Conservation (phyloP, 192 early-diverging fungal genomes). For the Chytriomyces confervae region DNA sequence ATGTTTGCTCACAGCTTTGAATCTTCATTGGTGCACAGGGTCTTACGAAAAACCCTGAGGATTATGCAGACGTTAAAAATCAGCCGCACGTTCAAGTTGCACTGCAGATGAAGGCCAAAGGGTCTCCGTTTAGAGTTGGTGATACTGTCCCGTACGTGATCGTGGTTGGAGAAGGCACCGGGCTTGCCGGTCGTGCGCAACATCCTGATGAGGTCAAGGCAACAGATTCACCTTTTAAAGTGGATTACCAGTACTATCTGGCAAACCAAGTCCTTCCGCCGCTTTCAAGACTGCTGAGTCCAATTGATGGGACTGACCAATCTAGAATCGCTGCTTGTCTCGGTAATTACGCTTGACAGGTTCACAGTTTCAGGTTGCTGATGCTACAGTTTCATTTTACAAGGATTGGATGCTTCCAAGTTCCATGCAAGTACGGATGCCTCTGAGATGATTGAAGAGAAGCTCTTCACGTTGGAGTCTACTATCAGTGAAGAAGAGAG, state of each 20-base stretch:
- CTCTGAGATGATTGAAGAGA: constrained; percentile 48
- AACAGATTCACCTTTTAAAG: constrained; percentile 49
- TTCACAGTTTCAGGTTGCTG: constrained; percentile 4
- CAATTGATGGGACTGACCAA: constrained; percentile 85
- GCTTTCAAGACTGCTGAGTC: constrained; percentile 77
- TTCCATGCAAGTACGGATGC: constrained; percentile 40
- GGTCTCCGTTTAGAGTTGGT: constrained; percentile 72
- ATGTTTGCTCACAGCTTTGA: not conserved
- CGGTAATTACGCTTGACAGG: constrained; percentile 48
- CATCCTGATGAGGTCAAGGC: constrained; percentile 83
- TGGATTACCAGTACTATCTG: constrained; percentile 91
- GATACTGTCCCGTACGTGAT: constrained; percentile 96
- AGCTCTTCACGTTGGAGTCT: constrained; percentile 76
- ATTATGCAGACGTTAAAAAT: constrained; percentile 82
- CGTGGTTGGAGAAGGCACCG: constrained; percentile 57
- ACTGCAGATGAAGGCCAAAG: constrained; percentile 73
- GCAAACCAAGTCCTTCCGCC: constrained; percentile 91
- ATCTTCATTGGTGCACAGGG: constrained; percentile 50
- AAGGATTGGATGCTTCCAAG: constrained; percentile 71
- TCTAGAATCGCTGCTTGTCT: constrained; percentile 80
- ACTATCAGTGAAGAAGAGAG: constrained; percentile 75
- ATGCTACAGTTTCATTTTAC: not conserved
- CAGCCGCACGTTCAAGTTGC: constrained; percentile 98
- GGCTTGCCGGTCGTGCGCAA: constrained; percentile 75
- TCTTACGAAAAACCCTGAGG: constrained; percentile 89